Evolutionary conservation across 805 yeast genomes (phyloP).

Genomic region (Dipodascus albidus): DNA sequence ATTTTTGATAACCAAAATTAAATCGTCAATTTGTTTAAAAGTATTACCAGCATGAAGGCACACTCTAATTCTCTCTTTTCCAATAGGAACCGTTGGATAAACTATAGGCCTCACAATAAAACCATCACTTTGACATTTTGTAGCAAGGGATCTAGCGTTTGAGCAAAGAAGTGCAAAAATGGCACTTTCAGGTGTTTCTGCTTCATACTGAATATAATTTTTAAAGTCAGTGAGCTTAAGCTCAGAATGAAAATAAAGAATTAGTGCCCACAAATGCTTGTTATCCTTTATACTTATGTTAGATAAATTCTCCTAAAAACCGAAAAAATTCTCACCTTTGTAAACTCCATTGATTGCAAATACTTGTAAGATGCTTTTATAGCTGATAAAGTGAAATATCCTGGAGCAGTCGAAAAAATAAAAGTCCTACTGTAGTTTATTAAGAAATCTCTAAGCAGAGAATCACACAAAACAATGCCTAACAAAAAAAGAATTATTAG

Average conservation of each 20-base stretch:
- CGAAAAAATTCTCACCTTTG: not conserved
- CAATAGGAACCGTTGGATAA: constrained; percentile 18
- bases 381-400: constrained; percentile 10
- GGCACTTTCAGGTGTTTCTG: constrained; percentile 1
- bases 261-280: constrained; percentile 2
- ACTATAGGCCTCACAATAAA: constrained; percentile 17
- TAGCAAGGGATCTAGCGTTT: constrained; percentile 13
- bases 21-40: constrained; percentile 8
- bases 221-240: constrained; percentile 1
- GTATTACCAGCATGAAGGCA: constrained; percentile 16
- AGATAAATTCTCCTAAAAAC: not conserved
- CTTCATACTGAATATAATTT: not conserved
- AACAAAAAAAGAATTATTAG: no score
- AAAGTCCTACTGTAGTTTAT: constrained; percentile 18
- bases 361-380: constrained; percentile 13
- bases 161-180: constrained; percentile 9
- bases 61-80: constrained; percentile 16
- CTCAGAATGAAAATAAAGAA: not conserved
- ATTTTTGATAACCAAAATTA: constrained; percentile 4
- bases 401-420: constrained; percentile 16
- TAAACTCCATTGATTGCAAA: not conserved
- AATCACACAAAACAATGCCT: constrained; percentile 14
- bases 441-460: constrained; percentile 8
- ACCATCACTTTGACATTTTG: constrained; percentile 14
- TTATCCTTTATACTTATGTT: not conserved